Evolutionary conservation across 2,329 filamentous ascomycete genomes (phyloP), one percentile per base, ranked within the genome.

Genomic region (Trichoderma sp.): DNA sequence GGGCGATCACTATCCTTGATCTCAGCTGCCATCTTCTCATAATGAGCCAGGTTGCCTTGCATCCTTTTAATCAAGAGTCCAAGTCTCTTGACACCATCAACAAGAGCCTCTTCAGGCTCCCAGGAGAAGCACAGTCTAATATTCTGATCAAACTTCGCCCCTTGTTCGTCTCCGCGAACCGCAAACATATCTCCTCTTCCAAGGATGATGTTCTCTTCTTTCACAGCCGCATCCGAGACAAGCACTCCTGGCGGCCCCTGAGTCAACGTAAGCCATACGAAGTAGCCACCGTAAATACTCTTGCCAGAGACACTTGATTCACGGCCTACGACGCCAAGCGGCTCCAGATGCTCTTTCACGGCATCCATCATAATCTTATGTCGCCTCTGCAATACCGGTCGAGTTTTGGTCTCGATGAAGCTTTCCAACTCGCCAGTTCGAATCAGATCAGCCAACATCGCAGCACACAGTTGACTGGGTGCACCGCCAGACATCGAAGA

Each of bases 191-290:
- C 84, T 3, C 93, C 94, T 26, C 87, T 84, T 28, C 90, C 92
- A 26, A 96, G 84, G 30, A 90, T 85, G 70, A 97, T 79, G 61
- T 90, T 88, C 79, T 92, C 91, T 69, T 91, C 87, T 26, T 84
- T 81, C 76, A 86, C 82, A 17, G 91, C 91, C 50, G 84, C 83
- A 75, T 85, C 81, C 7, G 88, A 88, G 36, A 94, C 83, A 8
- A 86, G 84, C 36, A 81, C 89, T 9, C 85, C 83, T 68, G 91
- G 81, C 3, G 83, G 58, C 70, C 73, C 79, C 2, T 79, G 73
- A 0, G 91, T 90, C 5, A 97, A 80, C 1, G 84, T 85, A 30
- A 97, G 80, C 94, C 94, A 97, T 62, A 97, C 84, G 79, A 97
- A 97, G 79, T 95, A 97, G 0, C 94, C 94, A 0, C 94, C 94